These are phyloP conservation scores for Cyclostephanos invisitatus DNA, from an alignment of 108 stramenopile genomes.

Conservation along the genomic window DNA sequence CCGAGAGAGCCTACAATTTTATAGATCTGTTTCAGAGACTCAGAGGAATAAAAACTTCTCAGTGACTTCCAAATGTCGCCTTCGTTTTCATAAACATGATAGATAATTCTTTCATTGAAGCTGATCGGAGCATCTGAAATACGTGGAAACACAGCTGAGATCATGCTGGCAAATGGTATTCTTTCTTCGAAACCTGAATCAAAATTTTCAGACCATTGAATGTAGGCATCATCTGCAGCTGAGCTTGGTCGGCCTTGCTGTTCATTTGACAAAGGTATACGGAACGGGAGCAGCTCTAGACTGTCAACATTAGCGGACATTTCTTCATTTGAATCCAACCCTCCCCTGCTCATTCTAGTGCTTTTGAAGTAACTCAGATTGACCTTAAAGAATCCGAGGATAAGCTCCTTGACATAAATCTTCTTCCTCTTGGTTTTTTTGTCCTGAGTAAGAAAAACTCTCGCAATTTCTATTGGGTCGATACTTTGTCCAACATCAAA, in stretches of 20 bases:
- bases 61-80: constrained; percentile 41
- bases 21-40: constrained; percentile 89
- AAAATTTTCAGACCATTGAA: constrained; percentile 46
- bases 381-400: constrained; percentile 71
- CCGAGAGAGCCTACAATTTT: constrained; percentile 89
- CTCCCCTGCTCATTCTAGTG: constrained; percentile 10
- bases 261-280: constrained; percentile 6
- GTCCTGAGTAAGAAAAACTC: neutral
- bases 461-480: constrained; percentile 7
- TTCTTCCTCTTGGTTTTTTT: constrained; percentile 27
- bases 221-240: constrained; percentile 34
- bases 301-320: neutral
- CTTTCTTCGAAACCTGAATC: constrained; percentile 14
- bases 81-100: constrained; percentile 44
- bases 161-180: constrained; percentile 24
- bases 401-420: constrained; percentile 76
- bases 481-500: constrained; percentile 27
- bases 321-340: constrained; percentile 12
- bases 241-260: neutral
- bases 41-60: constrained; percentile 37
- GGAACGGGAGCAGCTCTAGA: constrained; percentile 17
- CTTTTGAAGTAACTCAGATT: constrained; percentile 84
- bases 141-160: constrained; percentile 62
- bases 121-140: constrained; percentile 83
- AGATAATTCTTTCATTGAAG: constrained; percentile 66